Percentiles rank a stretch among this genome's conserved stretches.
Conservation (phyloP, 331 rosid species). For the Acacia pycnantha region DNA sequence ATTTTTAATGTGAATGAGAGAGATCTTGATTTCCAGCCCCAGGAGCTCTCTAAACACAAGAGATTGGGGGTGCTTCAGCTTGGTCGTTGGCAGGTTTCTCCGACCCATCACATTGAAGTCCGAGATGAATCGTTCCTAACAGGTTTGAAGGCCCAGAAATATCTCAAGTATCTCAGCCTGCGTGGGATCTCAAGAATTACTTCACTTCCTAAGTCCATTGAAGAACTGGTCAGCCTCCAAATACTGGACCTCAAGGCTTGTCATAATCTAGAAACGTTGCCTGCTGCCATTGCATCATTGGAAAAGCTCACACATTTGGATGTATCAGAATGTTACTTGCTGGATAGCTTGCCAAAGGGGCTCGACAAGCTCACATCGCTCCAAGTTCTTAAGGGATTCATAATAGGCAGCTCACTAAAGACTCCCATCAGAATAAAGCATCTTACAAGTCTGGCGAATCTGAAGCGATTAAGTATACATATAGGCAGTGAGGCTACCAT, state of each 20-base stretch:
- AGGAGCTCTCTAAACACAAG: constrained; percentile 19
- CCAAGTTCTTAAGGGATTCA: constrained; percentile 54
- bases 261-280: constrained; percentile 48
- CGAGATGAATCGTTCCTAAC: constrained; percentile 27
- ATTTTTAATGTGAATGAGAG: constrained; percentile 39
- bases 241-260: constrained; percentile 59
- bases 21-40: constrained; percentile 16
- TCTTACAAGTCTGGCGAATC: not conserved
- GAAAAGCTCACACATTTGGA: constrained; percentile 47
- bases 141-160: constrained; percentile 25
- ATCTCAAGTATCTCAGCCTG: constrained; percentile 47
- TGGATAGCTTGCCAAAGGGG: constrained; percentile 48
- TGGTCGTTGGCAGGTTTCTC: constrained; percentile 46
- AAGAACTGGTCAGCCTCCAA: constrained; percentile 19
- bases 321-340: constrained; percentile 49
- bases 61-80: constrained; percentile 50
- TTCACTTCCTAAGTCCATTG: constrained; percentile 29
- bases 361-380: constrained; percentile 32
- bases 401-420: not conserved
- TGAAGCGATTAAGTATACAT: constrained; percentile 16
- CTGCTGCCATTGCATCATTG: constrained; percentile 30
- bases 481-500: constrained; percentile 27
- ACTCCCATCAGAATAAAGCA: not conserved
- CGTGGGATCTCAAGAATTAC: constrained; percentile 52
- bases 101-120: constrained; percentile 49